Base-by-base conservation (phyloP, 768 basidiomycete genomes). In the Kwoniella europaea region DNA sequence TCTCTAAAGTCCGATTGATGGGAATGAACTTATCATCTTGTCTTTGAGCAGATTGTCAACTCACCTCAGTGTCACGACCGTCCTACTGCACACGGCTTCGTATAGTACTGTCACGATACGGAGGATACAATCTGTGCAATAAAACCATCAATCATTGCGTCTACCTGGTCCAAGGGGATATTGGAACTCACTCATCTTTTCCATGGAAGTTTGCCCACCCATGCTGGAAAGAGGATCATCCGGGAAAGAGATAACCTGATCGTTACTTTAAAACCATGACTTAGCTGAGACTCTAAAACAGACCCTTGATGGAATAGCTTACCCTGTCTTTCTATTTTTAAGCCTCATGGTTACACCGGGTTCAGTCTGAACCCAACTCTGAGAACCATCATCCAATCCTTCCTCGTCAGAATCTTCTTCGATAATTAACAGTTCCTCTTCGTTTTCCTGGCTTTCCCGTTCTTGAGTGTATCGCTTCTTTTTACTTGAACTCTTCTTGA, bases 1-100 rank as follows among this genome's bases (percentile, higher is more conserved):
- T 96, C 94, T 15, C 94, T 94, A 57, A 74, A 90, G 22, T 16
- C 20, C 10, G 16, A 24, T 44, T 10, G 22, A 10, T 16, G 22
- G 7, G 7, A 35, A 20, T 22, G 16, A 16, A n/a, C n/a, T 3
- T 18, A 56, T 18, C 20, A 55, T 6, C 35, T 15, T 29, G 7
- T 62, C 41, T 50, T 22, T 24, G n/a, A 65, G 10, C 53, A 29
- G 35, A 16, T 4, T 50, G 12, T 1, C 29, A 44, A 42, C 73
- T 66, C 27, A 78, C 79, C 79, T 56, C 41, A 78, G 76, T 10
- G 79, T 80, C 16, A 71, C 74, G 12, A 74, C 65, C 3, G 63
- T 71, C 50, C 57, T 61, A 9, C 69, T 73, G 3, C 75, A 56
- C 18, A 78, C 65, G 3, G 79, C 79, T 60, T 78, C 79, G 57